Percentiles rank a stretch among this genome's conserved stretches.
These are phyloP conservation scores for Penicillium pulvis DNA, from an alignment of 495 filamentous ascomycete species.

Conservation along the genomic window DNA sequence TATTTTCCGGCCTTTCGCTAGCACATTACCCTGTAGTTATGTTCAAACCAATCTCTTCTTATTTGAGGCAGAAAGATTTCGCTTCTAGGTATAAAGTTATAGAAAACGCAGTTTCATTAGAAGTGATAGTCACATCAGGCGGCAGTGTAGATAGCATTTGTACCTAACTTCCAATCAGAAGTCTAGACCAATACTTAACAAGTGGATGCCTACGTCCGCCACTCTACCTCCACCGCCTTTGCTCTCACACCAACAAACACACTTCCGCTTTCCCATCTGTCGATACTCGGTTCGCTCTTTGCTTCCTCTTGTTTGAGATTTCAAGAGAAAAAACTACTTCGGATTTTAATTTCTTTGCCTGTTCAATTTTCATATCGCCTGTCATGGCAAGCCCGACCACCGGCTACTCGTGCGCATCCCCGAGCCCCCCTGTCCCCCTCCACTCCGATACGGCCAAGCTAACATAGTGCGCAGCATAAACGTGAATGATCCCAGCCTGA, in stretches of 20 bases:
- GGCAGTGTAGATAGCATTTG: neutral
- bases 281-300: slow-evolving; percentile 8
- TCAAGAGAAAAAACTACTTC: slow-evolving; percentile 16
- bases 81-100: neutral
- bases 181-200: slow-evolving; percentile 1
- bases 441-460: slow-evolving; percentile 33
- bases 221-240: slow-evolving; percentile 33
- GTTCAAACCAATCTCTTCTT: slow-evolving; percentile 19
- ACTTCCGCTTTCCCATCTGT: slow-evolving; percentile 23
- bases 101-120: neutral
- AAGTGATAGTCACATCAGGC: neutral
- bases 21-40: slow-evolving; percentile 51
- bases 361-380: slow-evolving; percentile 29
- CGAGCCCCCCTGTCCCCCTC: slow-evolving; percentile 28
- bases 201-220: slow-evolving; percentile 25
- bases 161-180: slow-evolving; percentile 4
- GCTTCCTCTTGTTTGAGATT: slow-evolving; percentile 11
- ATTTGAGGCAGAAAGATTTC: slow-evolving; percentile 2
- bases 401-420: slow-evolving; percentile 48
- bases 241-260: slow-evolving; percentile 27
- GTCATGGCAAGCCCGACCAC: slow-evolving; percentile 52
- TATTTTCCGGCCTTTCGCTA: slow-evolving; percentile 28
- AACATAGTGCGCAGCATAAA: slow-evolving; percentile 61
- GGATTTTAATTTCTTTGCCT: neutral
- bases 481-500: slow-evolving; percentile 77